Evolutionary conservation across 257 asterid genomes (phyloP).

Genomic region (Gentiana dahurica): DNA sequence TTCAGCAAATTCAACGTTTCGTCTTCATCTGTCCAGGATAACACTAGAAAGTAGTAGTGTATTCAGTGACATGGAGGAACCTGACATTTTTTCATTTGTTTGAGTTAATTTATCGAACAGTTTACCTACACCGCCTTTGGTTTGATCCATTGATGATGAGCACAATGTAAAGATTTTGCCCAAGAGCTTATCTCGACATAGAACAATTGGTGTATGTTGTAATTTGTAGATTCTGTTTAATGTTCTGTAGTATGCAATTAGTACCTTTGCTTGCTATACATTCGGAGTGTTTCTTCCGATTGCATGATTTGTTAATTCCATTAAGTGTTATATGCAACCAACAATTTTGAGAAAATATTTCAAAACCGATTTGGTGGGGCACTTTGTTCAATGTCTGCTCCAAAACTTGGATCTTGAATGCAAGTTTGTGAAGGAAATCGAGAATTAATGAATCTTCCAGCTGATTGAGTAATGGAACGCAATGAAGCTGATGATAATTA

Average conservation of each 20-base stretch:
- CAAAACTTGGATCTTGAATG: constrained; percentile 11
- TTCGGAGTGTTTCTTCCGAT: background rate
- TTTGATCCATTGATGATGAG: background rate
- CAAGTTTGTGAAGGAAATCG: constrained; percentile 78
- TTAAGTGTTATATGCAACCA: background rate
- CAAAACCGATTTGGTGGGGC: too few relatives aligned
- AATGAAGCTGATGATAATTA: too few relatives aligned
- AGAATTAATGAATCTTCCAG: constrained; percentile 54
- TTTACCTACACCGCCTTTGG: background rate
- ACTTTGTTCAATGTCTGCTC: too few relatives aligned
- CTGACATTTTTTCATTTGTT: constrained; percentile 40
- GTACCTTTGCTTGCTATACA: background rate
- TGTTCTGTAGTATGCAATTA: constrained; percentile 1
- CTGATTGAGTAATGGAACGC: background rate
- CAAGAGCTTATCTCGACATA: background rate
- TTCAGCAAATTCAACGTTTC: constrained; percentile 28
- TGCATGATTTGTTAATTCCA: background rate
- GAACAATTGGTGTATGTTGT: background rate
- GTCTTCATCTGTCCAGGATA: constrained; percentile 41
- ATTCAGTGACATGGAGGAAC: background rate
- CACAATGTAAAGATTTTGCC: background rate
- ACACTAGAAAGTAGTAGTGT: constrained; percentile 36
- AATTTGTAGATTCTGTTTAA: background rate
- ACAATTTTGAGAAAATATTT: background rate
- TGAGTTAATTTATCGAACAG: constrained; percentile 7